Base-by-base conservation (phyloP, 768 basidiomycete species). In the Lanmaoa rubissima region DNA sequence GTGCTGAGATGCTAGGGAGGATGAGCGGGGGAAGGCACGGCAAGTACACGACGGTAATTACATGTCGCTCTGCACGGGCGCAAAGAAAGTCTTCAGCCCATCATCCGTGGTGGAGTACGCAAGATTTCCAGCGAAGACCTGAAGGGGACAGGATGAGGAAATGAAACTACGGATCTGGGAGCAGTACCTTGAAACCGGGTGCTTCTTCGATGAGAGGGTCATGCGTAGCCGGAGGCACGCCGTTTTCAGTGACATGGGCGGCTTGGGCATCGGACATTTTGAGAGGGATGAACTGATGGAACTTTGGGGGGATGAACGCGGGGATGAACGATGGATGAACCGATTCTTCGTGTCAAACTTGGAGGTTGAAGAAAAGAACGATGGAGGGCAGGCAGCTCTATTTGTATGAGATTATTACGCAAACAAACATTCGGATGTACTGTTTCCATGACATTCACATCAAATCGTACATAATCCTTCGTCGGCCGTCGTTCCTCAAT, bases 61-160 rank as follows among this genome's bases (percentile, higher is more conserved):
- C 94, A 95, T 87, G 76, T 92, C 92, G 79, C 77, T 83, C 75
- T 83, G 80, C 71, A 92, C 87, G 72, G 89, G 88, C 75, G 82
- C 88, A 82, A 95, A 96, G 82, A 96, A 89, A 75, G 90, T 79
- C 87, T 85, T 90, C 79, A 96, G 88, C 85, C 90, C 90, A 77
- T 92, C 89, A 82, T 93, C 91, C 81, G 89, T 92, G 65, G 91
- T 93, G 71, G 86, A 80, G 77, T 94, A 96, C 79, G 92, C 85
- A 81, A 96, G 92, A 79, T 96, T 96, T 67, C 94, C 94, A 71
- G 87, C 91, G 75, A 95, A 95, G 79, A 94, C 90, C 92, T 94
- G 65, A 21, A 48, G 48, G 50, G 17, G 31, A 38, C 19, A 32
- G 43, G 55, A 58, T 50, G 44, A 59, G 57, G 61, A 48, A 57